Base-by-base conservation (phyloP, 805 yeast genomes). In the Candida sonorensis region DNA sequence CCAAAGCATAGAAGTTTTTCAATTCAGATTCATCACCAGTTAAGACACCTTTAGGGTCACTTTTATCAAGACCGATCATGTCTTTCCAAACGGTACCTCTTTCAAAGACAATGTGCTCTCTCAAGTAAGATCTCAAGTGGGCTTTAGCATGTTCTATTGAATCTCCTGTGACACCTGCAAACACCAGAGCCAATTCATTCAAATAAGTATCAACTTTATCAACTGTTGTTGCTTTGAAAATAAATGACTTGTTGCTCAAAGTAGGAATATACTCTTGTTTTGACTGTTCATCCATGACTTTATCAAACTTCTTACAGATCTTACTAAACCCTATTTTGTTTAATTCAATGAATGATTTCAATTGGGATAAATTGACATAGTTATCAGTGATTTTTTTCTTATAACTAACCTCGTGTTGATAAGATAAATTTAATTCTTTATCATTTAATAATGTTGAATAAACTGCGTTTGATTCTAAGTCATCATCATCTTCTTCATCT, bases 91-190 rank as follows among this genome's bases (percentile, higher is more conserved):
- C 70, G 0, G 75, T 69, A 39, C 69, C 66, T 48, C 77, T 55
- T 46, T 71, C 75, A 69, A 73, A 71, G 3, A 71, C 74, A 29
- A 70, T 70, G 40, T 69, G 75, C 40, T 71, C 77, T 44, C 75
- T 59, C 35, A 71, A 57, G 40, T 69, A 75, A 2, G 77, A 67
- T 35, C 75, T 72, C 40, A 79, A 58, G 30, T 52, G 53, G 1
- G 22, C 22, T 27, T 39, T 38, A 4, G 52, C 19, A 8, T 35
- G 38, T 18, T 49, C 54, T 17, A 36, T 23, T 3, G 42, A 20
- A 12, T 38, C 36, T 15, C 43, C 35, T 2, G 51, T 54, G 34
- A 50, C 50, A 38, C 44, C 50, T 28, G 50, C 45, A 32, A 57
- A 59, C 8, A 49, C 47, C 13, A 44, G 34, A 29, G 51, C 40